Evolutionary conservation across 2,329 filamentous ascomycete species (phyloP).

Genomic region (Ceratocystis variospora): DNA sequence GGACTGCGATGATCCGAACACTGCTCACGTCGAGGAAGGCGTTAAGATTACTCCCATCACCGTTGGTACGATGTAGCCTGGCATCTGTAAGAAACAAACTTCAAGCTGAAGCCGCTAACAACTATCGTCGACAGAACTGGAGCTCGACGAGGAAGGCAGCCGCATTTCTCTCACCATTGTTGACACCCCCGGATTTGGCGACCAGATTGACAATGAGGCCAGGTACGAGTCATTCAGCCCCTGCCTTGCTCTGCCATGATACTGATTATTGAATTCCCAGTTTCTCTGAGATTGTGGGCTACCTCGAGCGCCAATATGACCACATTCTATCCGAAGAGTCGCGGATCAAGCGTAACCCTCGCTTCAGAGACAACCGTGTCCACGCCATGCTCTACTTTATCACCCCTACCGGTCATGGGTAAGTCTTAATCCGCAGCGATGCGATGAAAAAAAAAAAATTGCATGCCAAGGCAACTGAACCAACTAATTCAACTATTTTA

Average conservation of each 20-base stretch:
- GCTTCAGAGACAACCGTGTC: conserved; percentile 97
- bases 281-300: conserved; percentile 95
- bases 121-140: conserved; percentile 49
- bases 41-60: conserved; percentile 98
- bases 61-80: conserved; percentile 52
- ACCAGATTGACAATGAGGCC: conserved; percentile 98
- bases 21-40: conserved; percentile 86
- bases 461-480: not conserved
- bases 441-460: not conserved
- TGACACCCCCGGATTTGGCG: conserved; percentile 94
- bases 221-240: conserved; percentile 46
- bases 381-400: conserved; percentile 99
- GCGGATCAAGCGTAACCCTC: conserved; percentile 99
- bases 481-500: conserved; percentile 19
- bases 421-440: conserved; percentile 25
- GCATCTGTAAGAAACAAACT: not conserved
- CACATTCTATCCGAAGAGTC: conserved; percentile 98
- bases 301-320: conserved; percentile 98
- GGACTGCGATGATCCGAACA: conserved; percentile 78
- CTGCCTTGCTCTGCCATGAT: not conserved
- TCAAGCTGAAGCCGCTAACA: conserved; percentile 6
- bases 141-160: conserved; percentile 95
- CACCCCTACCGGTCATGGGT: conserved; percentile 92
- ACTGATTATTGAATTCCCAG: conserved; percentile 31
- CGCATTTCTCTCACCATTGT: conserved; percentile 97